Conservation (phyloP, 805 yeast species). For the Saccharomyces paradoxus region DNA sequence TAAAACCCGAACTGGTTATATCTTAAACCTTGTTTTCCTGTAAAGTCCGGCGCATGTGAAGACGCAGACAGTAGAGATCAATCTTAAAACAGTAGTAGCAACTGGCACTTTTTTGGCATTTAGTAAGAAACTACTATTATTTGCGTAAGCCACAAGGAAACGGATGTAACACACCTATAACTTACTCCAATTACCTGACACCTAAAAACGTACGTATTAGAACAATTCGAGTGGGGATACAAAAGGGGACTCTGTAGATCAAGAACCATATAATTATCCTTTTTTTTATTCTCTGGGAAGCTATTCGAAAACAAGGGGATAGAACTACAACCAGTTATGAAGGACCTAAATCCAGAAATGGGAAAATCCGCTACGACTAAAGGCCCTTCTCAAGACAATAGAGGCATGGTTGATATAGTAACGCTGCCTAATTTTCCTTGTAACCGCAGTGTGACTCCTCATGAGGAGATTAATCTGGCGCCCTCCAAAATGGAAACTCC, state of each 20-base stretch:
- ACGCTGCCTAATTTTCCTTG: not conserved
- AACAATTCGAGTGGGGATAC: not conserved
- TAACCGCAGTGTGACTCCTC: not conserved
- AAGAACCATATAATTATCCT: not conserved
- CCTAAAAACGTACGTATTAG: not conserved
- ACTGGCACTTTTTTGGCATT: not conserved
- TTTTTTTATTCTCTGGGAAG: not conserved
- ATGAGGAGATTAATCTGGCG: not conserved
- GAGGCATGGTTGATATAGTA: not conserved
- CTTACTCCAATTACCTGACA: not conserved
- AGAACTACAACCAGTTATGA: not conserved
- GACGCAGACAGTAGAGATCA: not conserved
- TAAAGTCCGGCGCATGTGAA: not conserved
- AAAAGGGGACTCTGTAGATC: not conserved
- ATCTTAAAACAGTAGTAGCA: not conserved
- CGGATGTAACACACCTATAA: not conserved
- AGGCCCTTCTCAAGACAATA: not conserved
- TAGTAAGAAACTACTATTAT: not conserved
- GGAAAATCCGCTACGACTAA: not conserved
- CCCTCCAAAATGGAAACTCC: not conserved
- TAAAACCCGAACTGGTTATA: not conserved
- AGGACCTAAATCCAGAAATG: not conserved
- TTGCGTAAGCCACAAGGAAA: not conserved
- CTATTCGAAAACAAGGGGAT: not conserved
- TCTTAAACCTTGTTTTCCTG: not conserved